These are phyloP conservation scores for Xylariaceae sp. DNA, from an alignment of 2,329 filamentous ascomycete genomes.

Conservation along the genomic window DNA sequence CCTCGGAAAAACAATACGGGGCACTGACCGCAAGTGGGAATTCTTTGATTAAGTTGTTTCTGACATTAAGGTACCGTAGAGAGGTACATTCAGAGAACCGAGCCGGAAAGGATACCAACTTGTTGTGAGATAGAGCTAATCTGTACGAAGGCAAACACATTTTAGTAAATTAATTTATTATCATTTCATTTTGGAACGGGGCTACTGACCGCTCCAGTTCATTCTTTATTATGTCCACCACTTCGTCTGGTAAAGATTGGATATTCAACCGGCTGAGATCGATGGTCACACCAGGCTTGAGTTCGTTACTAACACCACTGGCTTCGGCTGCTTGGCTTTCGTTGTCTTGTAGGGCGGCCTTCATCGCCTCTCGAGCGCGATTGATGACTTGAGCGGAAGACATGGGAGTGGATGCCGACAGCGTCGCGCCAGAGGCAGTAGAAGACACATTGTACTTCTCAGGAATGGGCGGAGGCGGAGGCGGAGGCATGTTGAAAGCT, in stretches of 20 bases:
- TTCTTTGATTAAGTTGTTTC: conserved; percentile 74
- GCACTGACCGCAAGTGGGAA: conserved; percentile 61
- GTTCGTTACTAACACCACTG: conserved; percentile 62
- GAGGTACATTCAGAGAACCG: conserved; percentile 79
- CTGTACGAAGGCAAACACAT: conserved; percentile 48
- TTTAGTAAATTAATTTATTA: conserved; percentile 27
- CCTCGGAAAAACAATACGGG: conserved; percentile 21
- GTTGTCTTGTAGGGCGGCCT: conserved; percentile 69
- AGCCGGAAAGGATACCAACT: conserved; percentile 69
- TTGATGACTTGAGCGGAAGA: conserved; percentile 68
- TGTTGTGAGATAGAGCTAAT: conserved; percentile 82
- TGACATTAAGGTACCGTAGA: conserved; percentile 79
- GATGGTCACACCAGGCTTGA: conserved; percentile 76
- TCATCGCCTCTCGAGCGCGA: conserved; percentile 71
- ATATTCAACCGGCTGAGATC: conserved; percentile 80
- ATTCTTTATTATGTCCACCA: conserved; percentile 75
- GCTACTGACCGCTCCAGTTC: conserved; percentile 70
- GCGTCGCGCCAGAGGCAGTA: conserved; percentile 47
- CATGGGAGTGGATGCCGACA: conserved; percentile 59
- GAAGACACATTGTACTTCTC: conserved; percentile 48
- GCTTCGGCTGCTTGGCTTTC: conserved; percentile 66
- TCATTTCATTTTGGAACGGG: background rate
- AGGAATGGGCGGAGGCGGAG: conserved; percentile 55
- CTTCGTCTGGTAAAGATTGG: conserved; percentile 72
- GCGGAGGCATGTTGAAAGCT: conserved; percentile 47